Conservation (phyloP, 768 basidiomycete species). For the Hirschioporus abietinus region DNA sequence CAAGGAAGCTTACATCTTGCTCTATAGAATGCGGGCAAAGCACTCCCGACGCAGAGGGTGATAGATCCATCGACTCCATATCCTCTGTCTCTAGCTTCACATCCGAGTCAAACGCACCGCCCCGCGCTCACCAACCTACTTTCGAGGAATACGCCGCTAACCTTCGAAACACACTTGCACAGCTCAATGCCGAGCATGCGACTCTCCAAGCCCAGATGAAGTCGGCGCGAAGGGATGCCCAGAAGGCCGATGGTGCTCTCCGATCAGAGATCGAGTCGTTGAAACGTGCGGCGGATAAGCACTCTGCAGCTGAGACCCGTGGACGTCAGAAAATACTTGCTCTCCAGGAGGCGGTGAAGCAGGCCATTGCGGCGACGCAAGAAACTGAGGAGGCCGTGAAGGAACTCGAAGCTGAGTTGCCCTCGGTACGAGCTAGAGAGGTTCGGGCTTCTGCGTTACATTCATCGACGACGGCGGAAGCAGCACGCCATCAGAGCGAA, state of each 20-base stretch:
- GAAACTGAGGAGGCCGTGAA: constrained; percentile 36
- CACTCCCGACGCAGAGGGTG: constrained; percentile 3
- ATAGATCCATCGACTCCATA: constrained; percentile 7
- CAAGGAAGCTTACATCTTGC: not conserved
- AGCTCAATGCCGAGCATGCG: constrained; percentile 62
- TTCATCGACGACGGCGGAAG: constrained; percentile 33
- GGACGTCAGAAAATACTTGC: constrained; percentile 83
- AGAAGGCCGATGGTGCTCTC: constrained; percentile 76
- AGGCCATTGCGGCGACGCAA: constrained; percentile 54
- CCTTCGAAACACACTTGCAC: constrained; percentile 61
- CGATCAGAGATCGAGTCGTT: constrained; percentile 81
- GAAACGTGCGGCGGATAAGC: constrained; percentile 79
- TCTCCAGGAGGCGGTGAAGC: constrained; percentile 82
- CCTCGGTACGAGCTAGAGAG: constrained; percentile 37
- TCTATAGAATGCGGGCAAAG: not conserved
- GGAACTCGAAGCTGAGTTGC: constrained; percentile 36
- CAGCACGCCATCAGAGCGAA: constrained; percentile 22
- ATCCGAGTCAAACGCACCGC: constrained; percentile 8
- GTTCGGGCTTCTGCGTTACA: constrained; percentile 41
- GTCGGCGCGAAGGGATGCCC: constrained; percentile 70
- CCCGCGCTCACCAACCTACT: constrained; percentile 27
- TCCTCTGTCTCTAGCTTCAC: constrained; percentile 13
- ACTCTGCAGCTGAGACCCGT: constrained; percentile 67
- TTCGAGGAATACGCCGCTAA: constrained; percentile 63
- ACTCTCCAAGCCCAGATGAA: constrained; percentile 67